Evolutionary conservation across 768 basidiomycete genomes (phyloP), one percentile per base, ranked within the genome.

Genomic region (Calocybe gangraenosa): DNA sequence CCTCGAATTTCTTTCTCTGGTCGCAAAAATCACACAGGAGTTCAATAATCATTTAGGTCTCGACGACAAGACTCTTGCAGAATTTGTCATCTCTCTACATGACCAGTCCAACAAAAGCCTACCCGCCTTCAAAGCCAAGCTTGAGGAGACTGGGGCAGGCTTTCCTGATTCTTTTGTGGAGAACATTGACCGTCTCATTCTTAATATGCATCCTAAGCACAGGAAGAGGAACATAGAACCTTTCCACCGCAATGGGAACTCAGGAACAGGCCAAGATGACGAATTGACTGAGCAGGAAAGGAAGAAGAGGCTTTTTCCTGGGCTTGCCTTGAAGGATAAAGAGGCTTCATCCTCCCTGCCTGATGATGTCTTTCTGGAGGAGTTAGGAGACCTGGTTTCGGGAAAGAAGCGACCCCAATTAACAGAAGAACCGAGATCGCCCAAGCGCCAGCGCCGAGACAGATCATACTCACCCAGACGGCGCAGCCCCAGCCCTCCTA

Each of bases 181-280:
- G 63, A 94, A 86, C 58, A 79, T 98, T 25, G 95, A 99, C 69
- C 87, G 96, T 15, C 79, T 98, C 42, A 91, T 99, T 55, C 78
- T 96, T 44, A 89, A 79, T 46, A 81, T 97, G 75, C 95, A 99
- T 57, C 96, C 95, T 1, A 96, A 92, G 58, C 87, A 97, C 72
- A 96, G 91, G 74, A 89, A 89, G 64, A 78, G 78, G 61, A 65
- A 68, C 25, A 72, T 67, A 34, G 68, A 72, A 21, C 59, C 64
- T 18, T 44, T 57, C 14, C 63, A 63, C 28, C 55, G 63, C 18
- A 70, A 72, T 43, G 71, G 67, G 30, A 68, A 70, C 37, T 45
- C 54, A 7, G 62, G 57, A 13, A 59, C 57, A 25, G 69, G 64
- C 13, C 51, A 61, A 14, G 52, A 62, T 25, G 65, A 60, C 7